Conservation (phyloP, 352 stramenopile species). For the Phytophthora pseudosyringae region DNA sequence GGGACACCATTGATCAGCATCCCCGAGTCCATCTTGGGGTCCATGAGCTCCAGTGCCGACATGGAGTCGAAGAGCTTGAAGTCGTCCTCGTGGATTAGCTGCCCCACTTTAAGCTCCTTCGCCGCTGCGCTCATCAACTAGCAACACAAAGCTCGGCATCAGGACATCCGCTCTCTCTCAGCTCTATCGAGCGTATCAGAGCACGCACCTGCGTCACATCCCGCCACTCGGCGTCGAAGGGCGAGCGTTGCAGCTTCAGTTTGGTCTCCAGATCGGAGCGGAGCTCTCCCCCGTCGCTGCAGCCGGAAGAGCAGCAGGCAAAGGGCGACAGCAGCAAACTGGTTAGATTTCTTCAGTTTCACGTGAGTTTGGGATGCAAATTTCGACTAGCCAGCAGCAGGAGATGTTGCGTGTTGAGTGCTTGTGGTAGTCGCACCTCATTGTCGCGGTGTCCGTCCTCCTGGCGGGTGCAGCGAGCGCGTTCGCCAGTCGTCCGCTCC, state of each 20-base stretch:
- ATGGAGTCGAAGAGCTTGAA: constrained; percentile 96
- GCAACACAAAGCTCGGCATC: constrained; percentile 9
- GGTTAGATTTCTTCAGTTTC: constrained; percentile 32
- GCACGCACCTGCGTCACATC: constrained; percentile 61
- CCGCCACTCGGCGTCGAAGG: constrained; percentile 38
- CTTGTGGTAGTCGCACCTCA: constrained; percentile 23
- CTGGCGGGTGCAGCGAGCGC: constrained; percentile 10
- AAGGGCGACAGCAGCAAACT: constrained; percentile 30
- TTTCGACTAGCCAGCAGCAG: constrained; percentile 4
- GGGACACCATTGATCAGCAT: constrained; percentile 69
- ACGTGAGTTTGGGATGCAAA: constrained; percentile 2
- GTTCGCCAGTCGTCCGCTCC: constrained; percentile 26
- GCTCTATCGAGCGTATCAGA: background rate
- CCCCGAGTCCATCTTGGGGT: constrained; percentile 95
- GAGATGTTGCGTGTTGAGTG: background rate
- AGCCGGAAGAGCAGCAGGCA: constrained; percentile 23
- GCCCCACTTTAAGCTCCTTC: constrained; percentile 82
- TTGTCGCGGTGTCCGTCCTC: constrained; percentile 14
- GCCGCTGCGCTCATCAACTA: constrained; percentile 68
- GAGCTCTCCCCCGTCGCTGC: constrained; percentile 41
- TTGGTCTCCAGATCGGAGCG: constrained; percentile 39
- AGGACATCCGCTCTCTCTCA: constrained; percentile 1
- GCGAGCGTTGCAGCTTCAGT: constrained; percentile 33
- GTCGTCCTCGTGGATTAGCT: constrained; percentile 76
- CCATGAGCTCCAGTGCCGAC: constrained; percentile 94